A percentile compares a stretch with the other conserved stretches of the same genome.
These are phyloP conservation scores for Fusarium sterilihyphosum DNA, from an alignment of 2,329 filamentous ascomycete species.

Conservation along the genomic window DNA sequence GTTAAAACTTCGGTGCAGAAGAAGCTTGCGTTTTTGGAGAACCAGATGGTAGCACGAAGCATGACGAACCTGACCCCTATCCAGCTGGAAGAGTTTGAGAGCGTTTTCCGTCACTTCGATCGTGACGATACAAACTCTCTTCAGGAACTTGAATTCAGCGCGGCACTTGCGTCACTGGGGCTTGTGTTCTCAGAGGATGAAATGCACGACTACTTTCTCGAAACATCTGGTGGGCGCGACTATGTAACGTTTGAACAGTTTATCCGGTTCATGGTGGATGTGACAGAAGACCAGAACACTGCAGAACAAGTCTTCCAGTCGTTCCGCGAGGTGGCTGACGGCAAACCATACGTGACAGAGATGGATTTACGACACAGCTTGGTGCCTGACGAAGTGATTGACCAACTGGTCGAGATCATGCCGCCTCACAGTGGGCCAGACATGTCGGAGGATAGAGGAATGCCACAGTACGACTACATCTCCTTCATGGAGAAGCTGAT, in stretches of 20 bases:
- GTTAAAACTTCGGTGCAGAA: slow-evolving; percentile 94
- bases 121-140: slow-evolving; percentile 90
- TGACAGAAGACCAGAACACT: slow-evolving; percentile 98
- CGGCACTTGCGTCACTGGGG: slow-evolving; percentile 92
- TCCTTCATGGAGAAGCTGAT: slow-evolving; percentile 95
- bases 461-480: slow-evolving; percentile 95
- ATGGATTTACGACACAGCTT: slow-evolving; percentile 94
- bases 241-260: slow-evolving; percentile 98
- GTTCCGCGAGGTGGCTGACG: slow-evolving; percentile 96
- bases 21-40: slow-evolving; percentile 95
- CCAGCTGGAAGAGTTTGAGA: slow-evolving; percentile 98
- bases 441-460: slow-evolving; percentile 82
- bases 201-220: slow-evolving; percentile 94
- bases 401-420: slow-evolving; percentile 88
- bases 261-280: slow-evolving; percentile 99
- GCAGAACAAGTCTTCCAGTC: slow-evolving; percentile 98
- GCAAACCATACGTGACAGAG: slow-evolving; percentile 98
- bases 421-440: slow-evolving; percentile 86
- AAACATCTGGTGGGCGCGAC: slow-evolving; percentile 81
- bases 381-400: slow-evolving; percentile 96
- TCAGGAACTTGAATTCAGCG: slow-evolving; percentile 94
- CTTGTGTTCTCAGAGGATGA: slow-evolving; percentile 97
- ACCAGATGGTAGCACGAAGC: slow-evolving; percentile 96
- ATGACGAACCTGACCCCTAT: slow-evolving; percentile 99
- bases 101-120: slow-evolving; percentile 97